These are phyloP conservation scores for Psilocybe tampanensis DNA, from an alignment of 768 basidiomycete genomes.

Conservation along the genomic window DNA sequence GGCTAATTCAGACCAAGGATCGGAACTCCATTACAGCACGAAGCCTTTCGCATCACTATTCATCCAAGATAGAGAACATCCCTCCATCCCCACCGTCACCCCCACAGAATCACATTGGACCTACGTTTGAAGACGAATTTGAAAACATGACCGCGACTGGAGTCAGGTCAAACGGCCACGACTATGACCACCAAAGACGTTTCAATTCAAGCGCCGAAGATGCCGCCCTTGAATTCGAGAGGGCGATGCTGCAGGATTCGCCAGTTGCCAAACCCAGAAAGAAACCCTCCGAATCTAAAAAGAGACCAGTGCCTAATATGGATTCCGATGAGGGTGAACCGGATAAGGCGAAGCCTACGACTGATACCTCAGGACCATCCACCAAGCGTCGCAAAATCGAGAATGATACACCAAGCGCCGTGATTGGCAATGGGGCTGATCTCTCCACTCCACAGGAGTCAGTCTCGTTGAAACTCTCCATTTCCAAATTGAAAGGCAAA, in stretches of 20 bases:
- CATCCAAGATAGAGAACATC: slow-evolving; percentile 48
- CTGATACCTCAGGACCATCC: slow-evolving; percentile 43
- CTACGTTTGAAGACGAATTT: slow-evolving; percentile 31
- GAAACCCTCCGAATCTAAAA: slow-evolving; percentile 49
- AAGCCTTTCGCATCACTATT: slow-evolving; percentile 60
- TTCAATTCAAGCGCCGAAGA: slow-evolving; percentile 49
- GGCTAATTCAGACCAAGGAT: slow-evolving; percentile 49
- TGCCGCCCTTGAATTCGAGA: slow-evolving; percentile 58
- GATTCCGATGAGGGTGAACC: slow-evolving; percentile 64
- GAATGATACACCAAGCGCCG: slow-evolving; percentile 25
- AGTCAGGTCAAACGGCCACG: slow-evolving; percentile 31
- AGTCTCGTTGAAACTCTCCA: slow-evolving; percentile 38
- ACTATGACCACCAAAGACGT: slow-evolving; percentile 28
- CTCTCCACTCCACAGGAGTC: slow-evolving; percentile 39
- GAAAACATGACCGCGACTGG: slow-evolving; percentile 25
- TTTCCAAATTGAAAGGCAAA: slow-evolving; percentile 57
- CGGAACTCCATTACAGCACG: slow-evolving; percentile 67
- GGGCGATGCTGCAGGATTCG: slow-evolving; percentile 50
- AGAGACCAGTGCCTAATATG: slow-evolving; percentile 50
- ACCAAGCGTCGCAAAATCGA: slow-evolving; percentile 69
- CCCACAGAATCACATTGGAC: slow-evolving; percentile 21
- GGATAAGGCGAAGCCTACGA: slow-evolving; percentile 42
- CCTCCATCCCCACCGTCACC: slow-evolving; percentile 39
- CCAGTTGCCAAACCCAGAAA: slow-evolving; percentile 34
- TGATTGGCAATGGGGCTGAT: slow-evolving; percentile 52